Percentiles rank a stretch among this genome's conserved stretches.
Conservation (phyloP, 2,329 filamentous ascomycete genomes). For the Fusarium circinatum region DNA sequence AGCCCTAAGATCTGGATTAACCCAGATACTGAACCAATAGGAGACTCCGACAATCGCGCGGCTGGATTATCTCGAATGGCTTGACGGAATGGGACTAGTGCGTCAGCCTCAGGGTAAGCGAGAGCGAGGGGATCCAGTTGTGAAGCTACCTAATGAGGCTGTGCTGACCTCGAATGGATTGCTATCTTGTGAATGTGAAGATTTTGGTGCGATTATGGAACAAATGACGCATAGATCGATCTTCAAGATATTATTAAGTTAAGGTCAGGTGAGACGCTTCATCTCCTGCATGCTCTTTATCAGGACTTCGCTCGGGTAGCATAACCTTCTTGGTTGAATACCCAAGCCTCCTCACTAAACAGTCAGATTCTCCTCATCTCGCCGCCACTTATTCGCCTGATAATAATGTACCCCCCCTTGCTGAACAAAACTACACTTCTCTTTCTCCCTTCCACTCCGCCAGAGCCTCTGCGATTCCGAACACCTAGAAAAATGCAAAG, state of each 20-base stretch:
- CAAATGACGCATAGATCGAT: not conserved
- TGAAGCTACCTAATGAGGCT: not conserved
- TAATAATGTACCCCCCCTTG: accelerated
- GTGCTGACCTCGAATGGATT: not conserved
- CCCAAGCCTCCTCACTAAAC: accelerated
- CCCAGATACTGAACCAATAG: constrained; percentile 2
- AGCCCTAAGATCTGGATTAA: constrained; percentile 9
- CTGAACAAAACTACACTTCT: accelerated
- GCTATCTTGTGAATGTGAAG: not conserved
- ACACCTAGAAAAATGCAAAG: not conserved
- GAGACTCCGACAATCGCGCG: not conserved
- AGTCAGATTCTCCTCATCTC: not conserved
- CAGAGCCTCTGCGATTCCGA: not conserved
- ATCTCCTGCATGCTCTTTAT: accelerated
- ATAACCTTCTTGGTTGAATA: not conserved
- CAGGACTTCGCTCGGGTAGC: not conserved
- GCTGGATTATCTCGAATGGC: constrained; percentile 4
- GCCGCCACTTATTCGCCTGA: not conserved
- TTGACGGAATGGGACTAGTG: not conserved
- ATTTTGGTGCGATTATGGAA: accelerated
- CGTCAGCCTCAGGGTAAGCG: not conserved
- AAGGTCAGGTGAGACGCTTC: accelerated
- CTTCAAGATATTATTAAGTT: no score
- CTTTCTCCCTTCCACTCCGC: accelerated
- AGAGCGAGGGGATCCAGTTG: not conserved